Conservation (phyloP, 352 stramenopile genomes). For the Proteromonas lacertae region DNA sequence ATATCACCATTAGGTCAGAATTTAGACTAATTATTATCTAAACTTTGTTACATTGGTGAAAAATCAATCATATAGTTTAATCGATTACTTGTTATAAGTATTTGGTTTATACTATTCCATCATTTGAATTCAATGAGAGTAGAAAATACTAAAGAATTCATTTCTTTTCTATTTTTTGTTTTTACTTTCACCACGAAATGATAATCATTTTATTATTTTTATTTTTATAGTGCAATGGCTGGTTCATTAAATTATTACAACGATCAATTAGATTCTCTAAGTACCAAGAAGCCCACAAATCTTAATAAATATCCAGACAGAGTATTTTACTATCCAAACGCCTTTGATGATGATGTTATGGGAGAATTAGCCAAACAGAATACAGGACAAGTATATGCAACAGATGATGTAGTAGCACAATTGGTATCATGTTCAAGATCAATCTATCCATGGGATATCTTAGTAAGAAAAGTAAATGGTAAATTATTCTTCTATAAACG, state of each 20-base stretch:
- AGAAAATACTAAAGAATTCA: no score
- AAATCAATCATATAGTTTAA: no score
- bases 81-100: no score
- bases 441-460: slow-evolving; percentile 85
- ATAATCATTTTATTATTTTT: no score
- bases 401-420: slow-evolving; percentile 74
- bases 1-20: no score
- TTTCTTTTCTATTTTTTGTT: no score
- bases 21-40: no score
- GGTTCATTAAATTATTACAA: neutral
- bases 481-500: slow-evolving; percentile 89
- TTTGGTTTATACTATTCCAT: no score
- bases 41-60: no score
- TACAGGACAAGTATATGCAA: slow-evolving; percentile 68
- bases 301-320: slow-evolving; percentile 37
- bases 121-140: no score
- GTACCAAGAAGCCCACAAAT: neutral
- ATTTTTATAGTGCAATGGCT: no score
- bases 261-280: neutral
- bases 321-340: slow-evolving; percentile 80
- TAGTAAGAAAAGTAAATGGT: slow-evolving; percentile 54
- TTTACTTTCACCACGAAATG: no score
- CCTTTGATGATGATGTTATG: slow-evolving; percentile 74
- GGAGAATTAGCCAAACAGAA: slow-evolving; percentile 53
- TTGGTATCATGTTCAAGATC: slow-evolving; percentile 74